Conservation (phyloP, 257 asterid genomes). For the Plantago elongata region DNA sequence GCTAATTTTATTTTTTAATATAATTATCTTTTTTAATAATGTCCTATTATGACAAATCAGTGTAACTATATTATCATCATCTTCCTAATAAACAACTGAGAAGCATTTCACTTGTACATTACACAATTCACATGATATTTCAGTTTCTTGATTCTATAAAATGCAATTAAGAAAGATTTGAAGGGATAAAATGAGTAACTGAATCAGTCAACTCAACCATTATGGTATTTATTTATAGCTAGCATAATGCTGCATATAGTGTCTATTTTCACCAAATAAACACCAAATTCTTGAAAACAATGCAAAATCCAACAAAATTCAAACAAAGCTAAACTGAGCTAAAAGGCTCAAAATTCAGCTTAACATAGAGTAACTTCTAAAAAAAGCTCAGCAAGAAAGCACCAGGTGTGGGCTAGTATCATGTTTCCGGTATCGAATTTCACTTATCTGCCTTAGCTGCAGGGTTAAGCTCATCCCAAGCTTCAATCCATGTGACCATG, state of each 20-base stretch:
- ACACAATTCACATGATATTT: no score
- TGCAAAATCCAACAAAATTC: not conserved
- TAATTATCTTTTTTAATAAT: no score
- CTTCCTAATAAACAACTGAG: no score
- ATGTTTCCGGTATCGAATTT: not conserved
- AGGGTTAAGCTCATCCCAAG: conserved; percentile 59
- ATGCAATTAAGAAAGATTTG: no score
- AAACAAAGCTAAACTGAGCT: not conserved
- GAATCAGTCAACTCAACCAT: no score
- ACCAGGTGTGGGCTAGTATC: no score
- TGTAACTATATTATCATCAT: no score
- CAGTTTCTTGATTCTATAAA: no score
- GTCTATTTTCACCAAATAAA: not conserved
- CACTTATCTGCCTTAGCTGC: not conserved
- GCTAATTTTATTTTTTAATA: not conserved
- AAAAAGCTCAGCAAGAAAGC: not conserved
- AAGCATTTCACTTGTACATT: no score
- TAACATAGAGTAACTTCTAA: not conserved
- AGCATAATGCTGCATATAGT: not conserved
- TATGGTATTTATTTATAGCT: not conserved
- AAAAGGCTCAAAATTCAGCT: conserved; percentile 3
- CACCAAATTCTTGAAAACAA: not conserved
- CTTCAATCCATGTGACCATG: conserved; percentile 58
- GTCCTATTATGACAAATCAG: no score
- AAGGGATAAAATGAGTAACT: no score